phyloP scores from a whole-genome alignment of 2,329 filamentous ascomycete species.

The Diaporthe eres region DNA sequence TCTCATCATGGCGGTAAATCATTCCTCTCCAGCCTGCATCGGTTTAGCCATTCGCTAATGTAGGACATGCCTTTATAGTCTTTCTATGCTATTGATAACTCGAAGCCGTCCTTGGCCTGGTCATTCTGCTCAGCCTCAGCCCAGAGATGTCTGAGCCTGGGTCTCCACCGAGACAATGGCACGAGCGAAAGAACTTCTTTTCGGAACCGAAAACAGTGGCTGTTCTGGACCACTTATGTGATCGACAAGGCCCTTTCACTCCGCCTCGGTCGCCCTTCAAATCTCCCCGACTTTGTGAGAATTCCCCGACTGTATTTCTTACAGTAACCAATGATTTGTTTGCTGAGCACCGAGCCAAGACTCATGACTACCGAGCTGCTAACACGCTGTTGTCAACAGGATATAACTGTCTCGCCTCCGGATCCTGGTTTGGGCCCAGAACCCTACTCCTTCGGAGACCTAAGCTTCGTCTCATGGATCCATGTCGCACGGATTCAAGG shows the following conservation, averaged over 20 bases:
- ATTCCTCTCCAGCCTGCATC: not conserved
- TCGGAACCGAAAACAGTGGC: not conserved
- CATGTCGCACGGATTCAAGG: constrained; percentile 23
- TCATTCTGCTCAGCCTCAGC: constrained; percentile 15
- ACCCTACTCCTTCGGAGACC: not conserved
- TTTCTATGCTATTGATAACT: constrained; percentile 22
- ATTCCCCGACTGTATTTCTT: fast-evolving
- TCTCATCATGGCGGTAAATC: constrained; percentile 12
- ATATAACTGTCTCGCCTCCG: not conserved
- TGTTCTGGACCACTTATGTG: constrained; percentile 26
- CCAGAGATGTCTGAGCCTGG: constrained; percentile 17
- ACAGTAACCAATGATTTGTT: not conserved
- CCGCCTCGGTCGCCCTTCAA: constrained; percentile 15
- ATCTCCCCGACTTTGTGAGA: constrained; percentile 12
- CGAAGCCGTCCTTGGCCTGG: constrained; percentile 17
- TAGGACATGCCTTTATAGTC: not conserved
- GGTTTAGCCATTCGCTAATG: not conserved
- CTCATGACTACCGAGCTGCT: not conserved
- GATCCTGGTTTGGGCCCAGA: not conserved
- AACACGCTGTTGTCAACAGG: not conserved
- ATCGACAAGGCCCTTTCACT: constrained; percentile 23
- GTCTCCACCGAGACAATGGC: not conserved
- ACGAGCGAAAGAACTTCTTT: not conserved
- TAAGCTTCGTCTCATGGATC: constrained; percentile 12
- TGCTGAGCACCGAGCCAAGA: not conserved